Conservation (phyloP, 768 basidiomycete species). For the Psilocybe azurescens region DNA sequence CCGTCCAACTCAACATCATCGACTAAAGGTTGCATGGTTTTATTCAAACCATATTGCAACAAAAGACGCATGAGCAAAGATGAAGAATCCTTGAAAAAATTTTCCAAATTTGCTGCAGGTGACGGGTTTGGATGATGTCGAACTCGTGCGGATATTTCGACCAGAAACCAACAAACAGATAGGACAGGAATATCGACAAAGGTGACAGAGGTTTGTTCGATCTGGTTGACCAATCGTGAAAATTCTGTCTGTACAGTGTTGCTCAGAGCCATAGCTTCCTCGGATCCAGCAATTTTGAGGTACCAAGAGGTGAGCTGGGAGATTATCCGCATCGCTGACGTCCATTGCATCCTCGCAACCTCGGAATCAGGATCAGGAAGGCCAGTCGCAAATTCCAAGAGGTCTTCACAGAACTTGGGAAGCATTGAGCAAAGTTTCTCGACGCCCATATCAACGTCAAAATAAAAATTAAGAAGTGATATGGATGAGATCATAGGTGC, state of each 20-base stretch:
- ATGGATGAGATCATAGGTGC: slow-evolving; percentile 35
- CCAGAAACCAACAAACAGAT: slow-evolving; percentile 62
- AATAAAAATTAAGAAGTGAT: slow-evolving; percentile 42
- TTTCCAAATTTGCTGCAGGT: slow-evolving; percentile 14
- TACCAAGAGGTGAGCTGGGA: slow-evolving; percentile 55
- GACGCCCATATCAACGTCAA: slow-evolving; percentile 48
- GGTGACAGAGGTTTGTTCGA: slow-evolving; percentile 40
- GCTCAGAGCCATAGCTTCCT: slow-evolving; percentile 35
- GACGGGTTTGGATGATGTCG: slow-evolving; percentile 26
- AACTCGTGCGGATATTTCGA: slow-evolving; percentile 59
- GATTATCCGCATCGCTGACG: slow-evolving; percentile 40
- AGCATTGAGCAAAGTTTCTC: slow-evolving; percentile 50
- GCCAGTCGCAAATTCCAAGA: slow-evolving; percentile 43
- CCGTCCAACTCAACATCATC: slow-evolving; percentile 40
- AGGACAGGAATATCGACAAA: slow-evolving; percentile 46
- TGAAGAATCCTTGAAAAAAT: slow-evolving; percentile 33
- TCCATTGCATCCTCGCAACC: slow-evolving; percentile 42
- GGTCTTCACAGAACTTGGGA: slow-evolving; percentile 50
- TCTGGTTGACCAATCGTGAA: slow-evolving; percentile 38
- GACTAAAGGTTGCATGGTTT: slow-evolving; percentile 44
- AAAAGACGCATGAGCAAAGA: slow-evolving; percentile 54
- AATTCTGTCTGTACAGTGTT: slow-evolving; percentile 41
- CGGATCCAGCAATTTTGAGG: slow-evolving; percentile 37
- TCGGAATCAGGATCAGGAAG: slow-evolving; percentile 39
- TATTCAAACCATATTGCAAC: slow-evolving; percentile 55